Conservation (phyloP, 192 early-diverging fungal species). For the Helicostylum pulchrum region DNA sequence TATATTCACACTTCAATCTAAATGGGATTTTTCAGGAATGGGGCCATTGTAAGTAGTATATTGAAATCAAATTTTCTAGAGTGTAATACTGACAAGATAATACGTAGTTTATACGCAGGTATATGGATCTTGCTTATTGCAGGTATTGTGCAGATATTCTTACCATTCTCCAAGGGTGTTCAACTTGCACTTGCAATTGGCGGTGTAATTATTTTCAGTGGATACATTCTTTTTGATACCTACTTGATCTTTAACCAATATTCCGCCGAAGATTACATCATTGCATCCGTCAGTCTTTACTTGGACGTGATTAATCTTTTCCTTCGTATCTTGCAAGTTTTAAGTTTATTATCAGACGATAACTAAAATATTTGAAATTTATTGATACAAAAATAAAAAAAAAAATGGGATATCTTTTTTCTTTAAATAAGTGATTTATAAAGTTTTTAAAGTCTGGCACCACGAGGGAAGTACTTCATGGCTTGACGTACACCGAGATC, state of each 20-base stretch:
- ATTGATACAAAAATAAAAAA: neutral
- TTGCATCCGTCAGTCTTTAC: constrained; percentile 63
- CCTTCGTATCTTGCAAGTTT: constrained; percentile 62
- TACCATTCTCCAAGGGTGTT: constrained; percentile 58
- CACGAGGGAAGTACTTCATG: constrained; percentile 36
- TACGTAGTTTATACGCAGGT: constrained; percentile 51
- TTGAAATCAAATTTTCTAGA: neutral
- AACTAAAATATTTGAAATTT: neutral
- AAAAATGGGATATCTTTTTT: neutral
- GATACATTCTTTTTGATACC: constrained; percentile 78
- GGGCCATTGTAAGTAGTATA: constrained; percentile 44
- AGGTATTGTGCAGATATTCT: constrained; percentile 63
- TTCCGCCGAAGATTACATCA: constrained; percentile 71
- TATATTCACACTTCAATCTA: constrained; percentile 74
- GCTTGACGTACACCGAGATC: constrained; percentile 64
- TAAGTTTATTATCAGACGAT: constrained; percentile 20
- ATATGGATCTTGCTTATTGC: constrained; percentile 61
- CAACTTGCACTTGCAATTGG: constrained; percentile 57
- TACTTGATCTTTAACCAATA: constrained; percentile 64
- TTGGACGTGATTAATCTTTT: constrained; percentile 80
- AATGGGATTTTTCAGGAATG: constrained; percentile 66
- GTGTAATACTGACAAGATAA: constrained; percentile 16
- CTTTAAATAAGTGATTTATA: neutral
- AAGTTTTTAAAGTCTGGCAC: constrained; percentile 16
- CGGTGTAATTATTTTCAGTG: constrained; percentile 69